Evolutionary conservation across 306 rosid genomes (phyloP), one percentile per base, ranked within the genome.

Genomic region (Quercus mongolica): DNA sequence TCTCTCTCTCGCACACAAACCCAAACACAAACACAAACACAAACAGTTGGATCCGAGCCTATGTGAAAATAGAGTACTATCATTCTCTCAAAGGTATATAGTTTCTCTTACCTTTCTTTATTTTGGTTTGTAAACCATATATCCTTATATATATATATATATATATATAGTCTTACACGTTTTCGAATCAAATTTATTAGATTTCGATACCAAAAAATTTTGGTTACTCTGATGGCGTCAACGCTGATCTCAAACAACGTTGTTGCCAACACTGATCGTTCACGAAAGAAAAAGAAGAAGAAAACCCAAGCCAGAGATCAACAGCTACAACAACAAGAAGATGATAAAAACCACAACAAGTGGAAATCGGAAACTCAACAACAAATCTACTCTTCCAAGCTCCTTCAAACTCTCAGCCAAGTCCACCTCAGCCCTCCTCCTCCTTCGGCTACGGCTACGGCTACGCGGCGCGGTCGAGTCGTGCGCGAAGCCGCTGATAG

Each of bases 301-400:
- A 94, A 86, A 84, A 44, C 73, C 28, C 90, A 85, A 31, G 31
- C 84, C 21, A 87, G 79, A 19, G 82, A 88, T 0, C 80, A 52
- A 0, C 83, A 76, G 46, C 46, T 41, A 63, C 65, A 78, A 85
- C 51, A 82, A 80, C 10, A 96, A 79, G 58, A 79, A 31, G 78
- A 86, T 25, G 84, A 80, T 9, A 96, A 81, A 55, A 79, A 38
- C 69, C 85, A 80, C 15, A 74, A 67, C 5, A 91, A 79, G 59
- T 95, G 97, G 99, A 89, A 93, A 76, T 92, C 98, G 4, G 87
- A 89, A 58, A 46, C 89, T 3, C 97, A 92, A n/a, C 92, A 95
- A 41, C 94, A 90, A 82, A 83, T 84, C 82, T 95, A 93, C 85
- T 87, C 91, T 18, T 78, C 90, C 79, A 95, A 91, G 74, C 92